Evolutionary conservation across 2,329 filamentous ascomycete species (phyloP).

Genomic region (Penicillium sp.): DNA sequence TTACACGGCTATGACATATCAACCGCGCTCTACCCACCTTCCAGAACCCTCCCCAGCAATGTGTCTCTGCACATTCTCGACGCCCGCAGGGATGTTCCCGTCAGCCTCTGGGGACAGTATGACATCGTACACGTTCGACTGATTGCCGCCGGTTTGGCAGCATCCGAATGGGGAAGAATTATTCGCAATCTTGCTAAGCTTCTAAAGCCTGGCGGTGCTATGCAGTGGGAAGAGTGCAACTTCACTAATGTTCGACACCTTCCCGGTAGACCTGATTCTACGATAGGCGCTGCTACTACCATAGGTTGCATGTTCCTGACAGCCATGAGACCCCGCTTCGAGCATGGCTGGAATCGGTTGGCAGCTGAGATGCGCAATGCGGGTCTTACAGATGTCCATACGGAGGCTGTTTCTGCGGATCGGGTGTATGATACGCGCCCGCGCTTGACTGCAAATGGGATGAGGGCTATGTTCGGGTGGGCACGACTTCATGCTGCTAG

Average conservation of each 20-base stretch:
- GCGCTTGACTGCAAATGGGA: slow-evolving; percentile 1
- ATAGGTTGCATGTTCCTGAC: background rate
- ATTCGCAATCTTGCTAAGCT: slow-evolving; percentile 6
- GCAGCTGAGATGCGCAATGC: background rate
- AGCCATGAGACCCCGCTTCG: background rate
- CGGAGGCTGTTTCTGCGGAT: background rate
- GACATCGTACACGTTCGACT: slow-evolving; percentile 23
- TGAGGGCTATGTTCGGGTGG: slow-evolving; percentile 1
- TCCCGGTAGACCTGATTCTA: background rate
- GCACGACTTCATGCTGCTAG: background rate
- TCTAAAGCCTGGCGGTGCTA: slow-evolving; percentile 10
- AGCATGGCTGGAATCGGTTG: background rate
- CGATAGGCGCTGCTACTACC: background rate
- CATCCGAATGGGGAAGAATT: background rate
- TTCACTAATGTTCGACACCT: slow-evolving; percentile 3
- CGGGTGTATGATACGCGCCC: background rate
- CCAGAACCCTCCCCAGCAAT: slow-evolving; percentile 10
- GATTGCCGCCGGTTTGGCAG: background rate
- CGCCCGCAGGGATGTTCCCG: slow-evolving; percentile 10
- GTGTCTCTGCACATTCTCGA: slow-evolving; percentile 14
- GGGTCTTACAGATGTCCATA: background rate
- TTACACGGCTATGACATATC: slow-evolving; percentile 19
- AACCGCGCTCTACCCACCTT: slow-evolving; percentile 5
- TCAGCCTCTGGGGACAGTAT: slow-evolving; percentile 16
- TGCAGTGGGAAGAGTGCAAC: slow-evolving; percentile 16